phyloP scores from a whole-genome alignment of 257 asterid species.

The Jacaranda copaia region DNA sequence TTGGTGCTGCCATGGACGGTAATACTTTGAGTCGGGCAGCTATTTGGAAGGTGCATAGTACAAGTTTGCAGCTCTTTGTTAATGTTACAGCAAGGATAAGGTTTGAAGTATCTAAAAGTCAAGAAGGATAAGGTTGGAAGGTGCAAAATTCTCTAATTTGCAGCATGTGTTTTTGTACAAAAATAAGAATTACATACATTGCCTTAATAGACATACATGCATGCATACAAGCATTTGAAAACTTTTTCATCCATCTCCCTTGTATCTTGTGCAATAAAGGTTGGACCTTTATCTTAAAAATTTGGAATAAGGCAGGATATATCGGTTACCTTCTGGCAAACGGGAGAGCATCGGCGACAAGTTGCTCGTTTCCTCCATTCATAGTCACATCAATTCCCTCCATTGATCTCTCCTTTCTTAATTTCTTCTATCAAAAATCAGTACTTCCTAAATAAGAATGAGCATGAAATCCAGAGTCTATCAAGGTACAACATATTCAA shows the following conservation, averaged over 20 bases:
- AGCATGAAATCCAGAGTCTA: background rate
- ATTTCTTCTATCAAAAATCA: constrained; percentile 26
- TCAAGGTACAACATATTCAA: background rate
- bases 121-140: constrained; percentile 25
- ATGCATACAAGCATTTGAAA: background rate
- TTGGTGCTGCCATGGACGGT: constrained; percentile 49
- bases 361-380: constrained; percentile 43
- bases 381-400: constrained; percentile 29
- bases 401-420: constrained; percentile 32
- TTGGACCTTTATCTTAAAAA: background rate
- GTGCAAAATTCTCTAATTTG: too few relatives aligned
- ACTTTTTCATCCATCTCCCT: background rate
- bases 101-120: constrained; percentile 70
- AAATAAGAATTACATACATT: background rate
- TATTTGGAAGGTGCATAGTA: constrained; percentile 68
- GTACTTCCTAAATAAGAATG: too few relatives aligned
- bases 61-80: constrained; percentile 54
- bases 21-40: constrained; percentile 62
- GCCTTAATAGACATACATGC: background rate
- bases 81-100: constrained; percentile 62
- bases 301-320: background rate
- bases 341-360: constrained; percentile 45
- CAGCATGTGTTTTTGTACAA: too few relatives aligned
- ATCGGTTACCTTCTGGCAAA: constrained; percentile 63
- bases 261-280: background rate